Base-by-base conservation (phyloP, 1,284 basidiomycete species). In the Macrocybe sp. region DNA sequence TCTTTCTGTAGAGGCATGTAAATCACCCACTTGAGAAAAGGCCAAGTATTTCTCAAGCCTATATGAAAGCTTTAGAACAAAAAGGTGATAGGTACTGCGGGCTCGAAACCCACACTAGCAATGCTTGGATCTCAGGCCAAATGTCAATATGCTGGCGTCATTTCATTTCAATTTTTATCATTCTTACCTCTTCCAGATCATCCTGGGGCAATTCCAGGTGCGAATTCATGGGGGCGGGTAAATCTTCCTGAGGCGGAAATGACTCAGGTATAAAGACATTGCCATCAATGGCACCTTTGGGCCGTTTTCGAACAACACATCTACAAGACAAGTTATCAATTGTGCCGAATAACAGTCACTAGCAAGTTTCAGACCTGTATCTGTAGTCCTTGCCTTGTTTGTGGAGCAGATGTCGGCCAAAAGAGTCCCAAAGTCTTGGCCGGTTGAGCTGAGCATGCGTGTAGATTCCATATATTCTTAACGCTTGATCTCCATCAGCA, bases 31-130 rank as follows among this genome's bases (percentile, higher is more conserved):
- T 59, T 79, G 76, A 1, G 85, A 86, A 41, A 85, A 76, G 0
- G 70, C 69, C 1, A 81, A 67, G 50, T 81, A 87, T 65, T 87
- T 86, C 47, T 83, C 80, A 16, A 87, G 49, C 6, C 83, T 85
- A 35, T 47, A 11, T 45, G 38, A 31, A 14, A 41, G 30, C 22
- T 44, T 47, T 37, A 36, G 56, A 47, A 12, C 3, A 29, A 6
- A 41, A 49, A 16, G 30, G 29, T 12, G 35, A 6, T 4, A 22
- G 22, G 22, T 22, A 22, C 22, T 22, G 22, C 22, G 22, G 22
- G 22, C 22, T 22, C 22, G 22, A 22, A 22, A 22, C 47, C 39
- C 65, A 83, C 81, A 79, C 76, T 22, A 82, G 66, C 14, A 80
- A 64, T 1, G 76, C 69, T 55, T 82, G 79, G 6, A 81, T 63